Base-by-base conservation (phyloP, 1,284 basidiomycete species). In the Leccinum pseudoinsigne region DNA sequence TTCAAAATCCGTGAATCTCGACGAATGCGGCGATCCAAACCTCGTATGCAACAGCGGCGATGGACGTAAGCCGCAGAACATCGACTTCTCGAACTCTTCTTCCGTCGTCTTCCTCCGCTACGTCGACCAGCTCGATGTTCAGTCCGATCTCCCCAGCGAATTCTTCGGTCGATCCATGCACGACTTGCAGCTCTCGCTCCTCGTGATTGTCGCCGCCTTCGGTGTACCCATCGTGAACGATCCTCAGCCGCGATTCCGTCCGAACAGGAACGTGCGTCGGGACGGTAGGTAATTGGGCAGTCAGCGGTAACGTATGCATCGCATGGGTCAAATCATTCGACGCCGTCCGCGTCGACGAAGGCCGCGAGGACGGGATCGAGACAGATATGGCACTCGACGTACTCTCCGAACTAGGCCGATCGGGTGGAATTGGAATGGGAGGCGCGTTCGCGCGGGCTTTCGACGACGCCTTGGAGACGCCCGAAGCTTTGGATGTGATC, bases 201-300 rank as follows among this genome's bases (percentile, higher is more conserved):
- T 28, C 63, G 11, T 73, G 67, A 1, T 71, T 65, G 5, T 65
- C 63, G 45, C 34, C 59, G 7, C 62, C 66, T 18, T 67, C 60
- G 56, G 57, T 65, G 31, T 62, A 66, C 2, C 66, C 74, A 21
- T 73, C 73, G 16, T 72, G 71, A 7, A 72, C 71, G 38, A 74
- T 59, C 59, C 65, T 71, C 50, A 77, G 58, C 31, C 73, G 68
- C 53, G 75, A 76, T 55, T 75, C 75, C 7, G 72, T 73, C 42
- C 72, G 69, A 18, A 74, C 70, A 12, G 71, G 71, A 7, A 75
- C 64, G 23, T 75, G 72, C 23, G 42, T 62, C 0, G 75, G 74
- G 7, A 76, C 75, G 36, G 71, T 68, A 0, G 75, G 75, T 36
- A 74, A 77, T 65, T 74, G 73, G 11, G 70, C 59, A 10, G 69